phyloP scores from a whole-genome alignment of 495 filamentous ascomycete genomes.

The Penicillium coffeae region DNA sequence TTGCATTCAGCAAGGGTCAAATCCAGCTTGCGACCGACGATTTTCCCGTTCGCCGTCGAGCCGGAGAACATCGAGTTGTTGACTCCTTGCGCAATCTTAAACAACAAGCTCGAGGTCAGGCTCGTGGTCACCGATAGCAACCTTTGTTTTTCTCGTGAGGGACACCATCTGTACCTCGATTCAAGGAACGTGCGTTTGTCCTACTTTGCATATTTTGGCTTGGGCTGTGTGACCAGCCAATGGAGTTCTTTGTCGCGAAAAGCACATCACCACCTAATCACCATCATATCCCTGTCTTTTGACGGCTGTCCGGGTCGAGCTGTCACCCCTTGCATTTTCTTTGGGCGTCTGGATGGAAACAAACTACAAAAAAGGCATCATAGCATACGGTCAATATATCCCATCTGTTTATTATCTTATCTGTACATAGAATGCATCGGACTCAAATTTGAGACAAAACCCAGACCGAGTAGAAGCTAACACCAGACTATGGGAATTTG shows the following conservation, averaged over 20 bases:
- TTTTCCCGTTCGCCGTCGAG: slow-evolving; percentile 29
- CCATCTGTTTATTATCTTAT: slow-evolving; percentile 1
- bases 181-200: slow-evolving; percentile 1
- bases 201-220: not conserved
- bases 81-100: slow-evolving; percentile 41
- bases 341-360: slow-evolving; percentile 13
- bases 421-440: slow-evolving; percentile 8
- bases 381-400: slow-evolving; percentile 5
- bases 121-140: slow-evolving; percentile 19
- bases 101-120: slow-evolving; percentile 38
- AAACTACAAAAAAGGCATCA: not conserved
- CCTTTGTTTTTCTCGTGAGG: not conserved
- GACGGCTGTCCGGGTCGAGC: too few species aligned
- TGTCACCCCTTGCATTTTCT: slow-evolving; percentile 18
- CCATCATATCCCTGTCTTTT: too few species aligned
- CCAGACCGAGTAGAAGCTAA: too few species aligned
- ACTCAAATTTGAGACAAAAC: not conserved
- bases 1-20: slow-evolving; percentile 37
- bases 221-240: not conserved
- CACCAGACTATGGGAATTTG: too few species aligned
- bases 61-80: slow-evolving; percentile 37
- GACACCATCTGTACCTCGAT: not conserved
- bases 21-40: slow-evolving; percentile 38
- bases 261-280: slow-evolving; percentile 25
- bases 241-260: not conserved